Evolutionary conservation across 345 rosid species (phyloP).

Genomic region (Dovyalis caffra): DNA sequence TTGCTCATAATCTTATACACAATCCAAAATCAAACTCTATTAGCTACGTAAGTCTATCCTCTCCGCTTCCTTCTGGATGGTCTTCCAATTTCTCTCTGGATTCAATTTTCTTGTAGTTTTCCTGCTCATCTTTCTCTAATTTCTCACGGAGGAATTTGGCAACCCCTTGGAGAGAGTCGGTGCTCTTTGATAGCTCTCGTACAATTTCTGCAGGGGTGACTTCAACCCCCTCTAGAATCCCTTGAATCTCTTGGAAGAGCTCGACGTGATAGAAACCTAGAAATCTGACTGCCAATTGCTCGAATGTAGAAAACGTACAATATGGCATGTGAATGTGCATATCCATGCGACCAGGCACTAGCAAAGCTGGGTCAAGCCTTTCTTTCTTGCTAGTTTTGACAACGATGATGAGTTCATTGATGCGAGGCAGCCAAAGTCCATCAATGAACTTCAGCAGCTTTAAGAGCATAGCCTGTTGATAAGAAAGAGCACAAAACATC

Average conservation of each 20-base stretch:
- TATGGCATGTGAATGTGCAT: constrained; percentile 22
- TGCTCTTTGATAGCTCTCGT: not conserved
- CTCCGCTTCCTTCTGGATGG: too few relatives aligned
- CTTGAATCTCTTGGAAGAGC: constrained; percentile 10
- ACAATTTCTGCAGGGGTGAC: not conserved
- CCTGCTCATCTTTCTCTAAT: not conserved
- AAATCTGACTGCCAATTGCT: constrained; percentile 22
- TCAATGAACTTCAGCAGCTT: constrained; percentile 20
- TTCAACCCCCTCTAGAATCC: not conserved
- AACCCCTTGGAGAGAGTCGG: not conserved
- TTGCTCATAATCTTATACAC: too few relatives aligned
- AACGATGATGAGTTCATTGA: constrained; percentile 22
- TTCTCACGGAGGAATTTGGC: not conserved
- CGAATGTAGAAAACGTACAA: constrained; percentile 22
- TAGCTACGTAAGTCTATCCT: too few relatives aligned
- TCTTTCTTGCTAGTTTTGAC: constrained; percentile 1
- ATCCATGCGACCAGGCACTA: constrained; percentile 30
- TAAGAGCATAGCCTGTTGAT: constrained; percentile 6
- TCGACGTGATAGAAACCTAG: not conserved
- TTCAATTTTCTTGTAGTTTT: not conserved
- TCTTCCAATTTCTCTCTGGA: not conserved
- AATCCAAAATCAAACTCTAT: too few relatives aligned
- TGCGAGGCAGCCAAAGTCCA: constrained; percentile 28
- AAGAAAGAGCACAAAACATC: constrained; percentile 14
- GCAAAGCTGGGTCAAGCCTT: not conserved